phyloP scores from a whole-genome alignment of 371 early-diverging fungal genomes.

The Mucor mucedo region DNA sequence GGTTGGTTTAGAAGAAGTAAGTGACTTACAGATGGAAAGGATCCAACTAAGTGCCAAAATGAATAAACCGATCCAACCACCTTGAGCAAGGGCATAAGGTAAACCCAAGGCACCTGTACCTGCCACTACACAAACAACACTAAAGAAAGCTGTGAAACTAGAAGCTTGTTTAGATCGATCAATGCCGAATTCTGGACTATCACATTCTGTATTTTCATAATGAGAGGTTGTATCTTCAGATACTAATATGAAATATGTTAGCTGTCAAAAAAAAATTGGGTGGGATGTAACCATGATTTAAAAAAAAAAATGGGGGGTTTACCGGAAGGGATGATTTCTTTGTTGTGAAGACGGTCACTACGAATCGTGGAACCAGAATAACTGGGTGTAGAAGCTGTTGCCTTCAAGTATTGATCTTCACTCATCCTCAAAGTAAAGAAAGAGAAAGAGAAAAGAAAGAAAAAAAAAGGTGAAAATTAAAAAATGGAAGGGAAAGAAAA shows the following conservation, averaged over 20 bases:
- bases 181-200: constrained; percentile 20
- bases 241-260: neutral
- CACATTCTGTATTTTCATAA: neutral
- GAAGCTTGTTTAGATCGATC: constrained; percentile 31
- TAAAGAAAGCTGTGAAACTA: constrained; percentile 58
- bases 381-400: neutral
- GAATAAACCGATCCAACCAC: constrained; percentile 34
- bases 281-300: too few relatives aligned
- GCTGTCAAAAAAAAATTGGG: neutral
- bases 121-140: constrained; percentile 80
- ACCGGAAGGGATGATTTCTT: neutral
- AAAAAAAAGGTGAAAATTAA: neutral
- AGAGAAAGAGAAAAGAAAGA: neutral
- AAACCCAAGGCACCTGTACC: constrained; percentile 88
- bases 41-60: constrained; percentile 47
- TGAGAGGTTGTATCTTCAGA: neutral
- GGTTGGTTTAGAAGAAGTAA: too few relatives aligned
- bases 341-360: neutral
- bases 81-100: constrained; percentile 78
- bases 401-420: neutral
- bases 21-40: constrained; percentile 44
- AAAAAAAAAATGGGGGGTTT: neutral
- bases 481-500: neutral
- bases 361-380: neutral
- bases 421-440: neutral